Evolutionary conservation across 2,329 filamentous ascomycete genomes (phyloP).

Genomic region (Verticillium albo-atrum): DNA sequence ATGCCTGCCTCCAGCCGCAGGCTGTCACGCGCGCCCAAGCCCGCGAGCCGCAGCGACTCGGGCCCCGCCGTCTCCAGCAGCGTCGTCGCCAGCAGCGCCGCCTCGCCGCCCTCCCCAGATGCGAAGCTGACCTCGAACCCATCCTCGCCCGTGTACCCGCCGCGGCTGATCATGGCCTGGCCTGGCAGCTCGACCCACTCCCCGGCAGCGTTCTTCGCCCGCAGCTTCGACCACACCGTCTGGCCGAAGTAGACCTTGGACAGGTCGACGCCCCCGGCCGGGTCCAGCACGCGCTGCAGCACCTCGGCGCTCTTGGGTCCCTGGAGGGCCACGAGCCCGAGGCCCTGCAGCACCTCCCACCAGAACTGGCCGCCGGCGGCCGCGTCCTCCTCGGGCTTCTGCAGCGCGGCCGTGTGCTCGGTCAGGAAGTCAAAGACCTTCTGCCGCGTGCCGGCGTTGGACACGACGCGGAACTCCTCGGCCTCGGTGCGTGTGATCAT

Average conservation of each 20-base stretch:
- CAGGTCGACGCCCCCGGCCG: conserved; percentile 49
- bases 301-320: conserved; percentile 73
- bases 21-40: conserved; percentile 86
- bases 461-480: conserved; percentile 85
- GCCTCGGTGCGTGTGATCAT: conserved; percentile 77
- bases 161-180: conserved; percentile 67
- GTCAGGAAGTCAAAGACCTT: conserved; percentile 80
- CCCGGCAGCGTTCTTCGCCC: conserved; percentile 47
- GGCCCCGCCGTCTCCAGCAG: conserved; percentile 55
- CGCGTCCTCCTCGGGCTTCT: conserved; percentile 48
- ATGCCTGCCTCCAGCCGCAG: conserved; percentile 93
- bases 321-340: conserved; percentile 84
- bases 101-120: conserved; percentile 25
- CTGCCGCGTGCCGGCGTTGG: conserved; percentile 86
- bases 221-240: conserved; percentile 61
- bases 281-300: conserved; percentile 58
- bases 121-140: conserved; percentile 90
- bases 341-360: conserved; percentile 67
- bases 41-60: conserved; percentile 68
- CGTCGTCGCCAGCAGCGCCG: conserved; percentile 52
- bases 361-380: conserved; percentile 53
- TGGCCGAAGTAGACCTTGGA: conserved; percentile 77
- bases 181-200: conserved; percentile 41
- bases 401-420: conserved; percentile 61
- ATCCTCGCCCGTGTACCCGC: conserved; percentile 96